Evolutionary conservation across 371 early-diverging fungal genomes (phyloP).

Genomic region (Syncephalastrum racemosum): DNA sequence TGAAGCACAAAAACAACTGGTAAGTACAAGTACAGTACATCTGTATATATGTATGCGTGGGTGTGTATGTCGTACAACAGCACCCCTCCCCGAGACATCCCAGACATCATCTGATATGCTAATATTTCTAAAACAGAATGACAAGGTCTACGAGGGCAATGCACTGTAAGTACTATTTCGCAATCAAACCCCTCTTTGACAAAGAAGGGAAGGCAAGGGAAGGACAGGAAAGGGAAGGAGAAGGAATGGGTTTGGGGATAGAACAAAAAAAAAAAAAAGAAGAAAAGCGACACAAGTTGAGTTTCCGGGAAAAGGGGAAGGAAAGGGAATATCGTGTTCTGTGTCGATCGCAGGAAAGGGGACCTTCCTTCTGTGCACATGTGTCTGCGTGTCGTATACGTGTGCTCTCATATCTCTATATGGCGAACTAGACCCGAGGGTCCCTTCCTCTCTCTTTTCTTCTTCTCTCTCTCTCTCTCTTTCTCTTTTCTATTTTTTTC

Average conservation of each 20-base stretch:
- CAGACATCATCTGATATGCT: conserved; percentile 6
- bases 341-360: too few species aligned
- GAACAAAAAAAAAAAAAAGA: background rate
- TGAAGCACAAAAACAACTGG: conserved; percentile 28
- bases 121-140: conserved; percentile 10
- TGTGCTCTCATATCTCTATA: too few species aligned
- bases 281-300: too few species aligned
- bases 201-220: conserved; percentile 1
- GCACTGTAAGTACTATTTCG: conserved; percentile 12
- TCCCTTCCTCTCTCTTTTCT: too few species aligned
- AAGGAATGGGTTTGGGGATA: conserved; percentile 1
- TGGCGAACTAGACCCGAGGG: too few species aligned
- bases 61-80: background rate
- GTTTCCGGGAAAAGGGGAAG: too few species aligned
- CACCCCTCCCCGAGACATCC: background rate
- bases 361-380: too few species aligned
- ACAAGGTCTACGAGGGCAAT: conserved; percentile 13
- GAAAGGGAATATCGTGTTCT: too few species aligned
- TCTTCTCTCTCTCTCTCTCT: background rate
- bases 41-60: conserved; percentile 1
- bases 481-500: conserved; percentile 1
- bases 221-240: conserved; percentile 4
- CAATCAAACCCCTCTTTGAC: background rate
- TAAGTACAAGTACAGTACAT: conserved; percentile 11
- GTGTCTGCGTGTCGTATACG: too few species aligned